Evolutionary conservation across 768 basidiomycete genomes (phyloP).

Genomic region (Trametes maxima): DNA sequence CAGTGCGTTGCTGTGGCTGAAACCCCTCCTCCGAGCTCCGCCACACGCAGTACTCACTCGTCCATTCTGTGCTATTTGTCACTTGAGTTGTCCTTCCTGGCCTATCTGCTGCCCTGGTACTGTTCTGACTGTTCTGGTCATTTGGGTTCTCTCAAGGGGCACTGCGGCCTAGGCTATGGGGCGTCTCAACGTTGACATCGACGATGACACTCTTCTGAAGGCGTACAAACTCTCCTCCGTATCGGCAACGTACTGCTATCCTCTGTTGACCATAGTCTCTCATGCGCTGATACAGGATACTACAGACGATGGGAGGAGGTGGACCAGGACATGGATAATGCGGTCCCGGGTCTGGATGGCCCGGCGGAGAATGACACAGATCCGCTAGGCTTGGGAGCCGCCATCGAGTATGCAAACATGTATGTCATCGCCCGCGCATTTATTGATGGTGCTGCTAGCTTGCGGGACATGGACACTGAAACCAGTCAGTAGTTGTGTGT

Average conservation of each 20-base stretch:
- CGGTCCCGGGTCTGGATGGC: slow-evolving; percentile 70
- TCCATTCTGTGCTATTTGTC: background rate
- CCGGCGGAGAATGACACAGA: slow-evolving; percentile 63
- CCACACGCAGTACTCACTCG: background rate
- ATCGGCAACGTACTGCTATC: slow-evolving; percentile 60
- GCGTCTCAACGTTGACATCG: slow-evolving; percentile 67
- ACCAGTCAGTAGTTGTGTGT: slow-evolving; percentile 56
- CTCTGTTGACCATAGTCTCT: background rate
- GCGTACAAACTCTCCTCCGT: slow-evolving; percentile 83
- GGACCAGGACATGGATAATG: slow-evolving; percentile 81
- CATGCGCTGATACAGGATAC: background rate
- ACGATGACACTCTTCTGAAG: slow-evolving; percentile 84
- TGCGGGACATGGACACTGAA: slow-evolving; percentile 73
- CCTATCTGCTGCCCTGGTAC: background rate
- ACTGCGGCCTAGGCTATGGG: slow-evolving; percentile 41
- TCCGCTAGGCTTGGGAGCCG: slow-evolving; percentile 74
- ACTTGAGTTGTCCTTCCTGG: background rate
- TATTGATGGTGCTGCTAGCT: slow-evolving; percentile 39
- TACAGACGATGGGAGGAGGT: slow-evolving; percentile 87
- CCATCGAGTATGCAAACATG: slow-evolving; percentile 52
- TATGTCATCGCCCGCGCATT: background rate
- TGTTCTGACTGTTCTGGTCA: background rate
- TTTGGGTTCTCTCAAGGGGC: background rate
- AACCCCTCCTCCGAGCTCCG: background rate
- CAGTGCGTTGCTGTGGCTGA: slow-evolving; percentile 10